Conservation (phyloP, 306 rosid species). For the Carpinus fangiana region DNA sequence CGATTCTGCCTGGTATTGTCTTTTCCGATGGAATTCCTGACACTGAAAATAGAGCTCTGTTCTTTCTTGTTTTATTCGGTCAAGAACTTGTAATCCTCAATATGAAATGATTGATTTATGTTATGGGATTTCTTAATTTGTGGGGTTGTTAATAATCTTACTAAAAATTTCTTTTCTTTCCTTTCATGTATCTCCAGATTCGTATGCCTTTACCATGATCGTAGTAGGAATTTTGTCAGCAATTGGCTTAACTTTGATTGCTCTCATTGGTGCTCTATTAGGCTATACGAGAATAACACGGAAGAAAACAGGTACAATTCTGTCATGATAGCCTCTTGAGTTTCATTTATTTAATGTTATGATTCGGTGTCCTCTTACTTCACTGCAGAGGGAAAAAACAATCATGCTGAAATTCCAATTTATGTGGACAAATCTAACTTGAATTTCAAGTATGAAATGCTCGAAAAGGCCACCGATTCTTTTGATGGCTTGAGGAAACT, state of each 20-base stretch:
- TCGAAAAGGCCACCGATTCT: constrained; percentile 47
- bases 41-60: too few species aligned
- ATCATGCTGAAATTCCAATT: neutral
- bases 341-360: neutral
- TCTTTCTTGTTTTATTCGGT: neutral
- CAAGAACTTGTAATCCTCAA: too few species aligned
- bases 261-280: constrained; percentile 28
- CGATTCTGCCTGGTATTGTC: too few species aligned
- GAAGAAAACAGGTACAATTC: constrained; percentile 26
- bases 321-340: neutral
- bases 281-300: constrained; percentile 25
- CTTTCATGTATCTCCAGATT: constrained; percentile 24
- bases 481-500: constrained; percentile 46
- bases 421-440: constrained; percentile 23
- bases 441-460: constrained; percentile 54
- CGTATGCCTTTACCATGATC: constrained; percentile 15
- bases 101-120: too few species aligned
- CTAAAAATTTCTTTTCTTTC: neutral
- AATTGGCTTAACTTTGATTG: constrained; percentile 23
- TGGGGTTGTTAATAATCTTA: neutral
- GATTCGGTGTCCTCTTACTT: neutral
- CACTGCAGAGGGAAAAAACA: constrained; percentile 21
- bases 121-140: neutral
- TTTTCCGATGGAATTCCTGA: too few species aligned
- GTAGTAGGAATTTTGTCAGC: constrained; percentile 26